Evolutionary conservation across 2,329 filamentous ascomycete genomes (phyloP).

Genomic region (Calonectria honghensis): DNA sequence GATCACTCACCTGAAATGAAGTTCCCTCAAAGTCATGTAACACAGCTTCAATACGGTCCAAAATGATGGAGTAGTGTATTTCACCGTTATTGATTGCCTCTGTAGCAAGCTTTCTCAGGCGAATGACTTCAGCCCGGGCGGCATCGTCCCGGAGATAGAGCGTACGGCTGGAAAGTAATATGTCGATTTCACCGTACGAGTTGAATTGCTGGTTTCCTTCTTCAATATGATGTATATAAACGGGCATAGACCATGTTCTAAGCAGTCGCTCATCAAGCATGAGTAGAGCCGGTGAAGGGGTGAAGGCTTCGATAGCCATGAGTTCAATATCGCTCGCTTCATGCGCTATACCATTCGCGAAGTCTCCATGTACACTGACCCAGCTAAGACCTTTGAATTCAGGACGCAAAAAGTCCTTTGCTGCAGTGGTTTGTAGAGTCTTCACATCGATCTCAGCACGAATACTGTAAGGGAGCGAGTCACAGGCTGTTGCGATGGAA

Average conservation of each 20-base stretch:
- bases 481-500: constrained; percentile 3
- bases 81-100: background rate
- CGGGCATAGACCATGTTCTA: background rate
- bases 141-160: background rate
- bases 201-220: background rate
- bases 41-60: background rate
- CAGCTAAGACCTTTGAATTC: constrained; percentile 5
- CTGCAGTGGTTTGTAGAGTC: background rate
- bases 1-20: background rate
- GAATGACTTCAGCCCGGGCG: background rate
- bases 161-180: background rate
- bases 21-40: background rate
- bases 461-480: constrained; percentile 1
- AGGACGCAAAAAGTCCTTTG: background rate
- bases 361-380: background rate
- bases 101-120: background rate
- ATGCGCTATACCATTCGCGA: background rate
- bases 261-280: background rate
- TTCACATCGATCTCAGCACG: background rate
- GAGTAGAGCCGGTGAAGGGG: background rate
- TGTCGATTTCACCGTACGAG: background rate
- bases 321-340: background rate
- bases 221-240: background rate
- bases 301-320: background rate
- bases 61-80: background rate